phyloP scores from a whole-genome alignment of 768 basidiomycete species.

The Auriscalpium vulgare region DNA sequence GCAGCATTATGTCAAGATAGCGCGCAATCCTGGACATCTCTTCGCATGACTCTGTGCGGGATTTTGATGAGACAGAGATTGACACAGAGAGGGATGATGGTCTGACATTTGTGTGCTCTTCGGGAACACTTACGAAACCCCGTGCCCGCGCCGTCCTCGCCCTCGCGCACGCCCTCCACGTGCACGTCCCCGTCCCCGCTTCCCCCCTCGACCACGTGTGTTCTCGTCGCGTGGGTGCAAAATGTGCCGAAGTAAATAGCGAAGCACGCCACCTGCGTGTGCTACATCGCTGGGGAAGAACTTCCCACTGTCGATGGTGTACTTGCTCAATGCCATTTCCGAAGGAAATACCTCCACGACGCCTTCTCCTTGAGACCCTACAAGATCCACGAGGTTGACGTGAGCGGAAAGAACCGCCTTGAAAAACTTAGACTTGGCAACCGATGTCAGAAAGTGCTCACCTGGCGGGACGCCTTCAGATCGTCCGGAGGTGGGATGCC shows the following conservation, averaged over 20 bases:
- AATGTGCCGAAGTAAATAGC: slow-evolving; percentile 20
- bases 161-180: no score
- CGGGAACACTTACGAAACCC: no score
- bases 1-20: no score
- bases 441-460: not conserved
- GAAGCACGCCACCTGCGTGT: slow-evolving; percentile 23
- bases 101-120: no score
- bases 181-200: no score
- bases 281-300: slow-evolving; percentile 22
- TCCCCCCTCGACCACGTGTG: no score
- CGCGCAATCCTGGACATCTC: no score
- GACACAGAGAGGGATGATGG: no score
- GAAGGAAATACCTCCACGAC: slow-evolving; percentile 16
- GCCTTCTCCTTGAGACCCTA: slow-evolving; percentile 13
- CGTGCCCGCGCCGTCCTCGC: no score
- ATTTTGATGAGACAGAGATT: no score
- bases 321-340: slow-evolving; percentile 14
- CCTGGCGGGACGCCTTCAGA: not conserved
- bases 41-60: no score
- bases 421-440: not conserved
- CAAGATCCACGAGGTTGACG: slow-evolving; percentile 26
- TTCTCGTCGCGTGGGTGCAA: not conserved
- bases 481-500: not conserved
- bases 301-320: slow-evolving; percentile 16
- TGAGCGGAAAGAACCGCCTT: slow-evolving; percentile 6